These are phyloP conservation scores for Pythium grandisporangium DNA, from an alignment of 352 stramenopile species.

Conservation along the genomic window DNA sequence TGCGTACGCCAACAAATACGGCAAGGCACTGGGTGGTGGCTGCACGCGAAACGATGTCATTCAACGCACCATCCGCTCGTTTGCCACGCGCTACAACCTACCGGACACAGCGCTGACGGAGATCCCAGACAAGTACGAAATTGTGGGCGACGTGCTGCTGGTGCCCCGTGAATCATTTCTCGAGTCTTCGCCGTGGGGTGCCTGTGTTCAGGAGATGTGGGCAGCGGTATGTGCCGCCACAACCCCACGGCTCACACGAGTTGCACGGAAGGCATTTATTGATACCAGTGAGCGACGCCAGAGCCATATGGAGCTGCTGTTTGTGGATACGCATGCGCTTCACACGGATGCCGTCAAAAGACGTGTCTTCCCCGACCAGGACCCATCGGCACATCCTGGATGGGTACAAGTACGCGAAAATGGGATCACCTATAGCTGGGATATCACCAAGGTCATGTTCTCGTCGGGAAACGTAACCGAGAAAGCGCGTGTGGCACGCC, in stretches of 20 bases:
- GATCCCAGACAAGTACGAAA: conserved; percentile 69
- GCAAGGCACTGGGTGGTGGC: conserved; percentile 53
- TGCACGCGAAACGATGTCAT: conserved; percentile 73
- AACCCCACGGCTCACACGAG: conserved; percentile 44
- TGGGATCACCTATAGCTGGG: conserved; percentile 91
- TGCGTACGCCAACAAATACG: conserved; percentile 67
- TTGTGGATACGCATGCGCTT: conserved; percentile 35
- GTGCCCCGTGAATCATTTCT: conserved; percentile 57
- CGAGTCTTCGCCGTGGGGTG: conserved; percentile 39
- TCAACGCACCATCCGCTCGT: conserved; percentile 32
- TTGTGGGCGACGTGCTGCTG: conserved; percentile 64
- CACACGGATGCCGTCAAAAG: too few relatives aligned
- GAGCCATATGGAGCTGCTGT: conserved; percentile 67
- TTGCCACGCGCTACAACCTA: conserved; percentile 40
- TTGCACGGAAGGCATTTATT: conserved; percentile 77
- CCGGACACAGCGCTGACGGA: conserved; percentile 2
- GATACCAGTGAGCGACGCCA: conserved; percentile 71
- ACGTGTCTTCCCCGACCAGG: too few relatives aligned
- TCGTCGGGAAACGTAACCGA: conserved; percentile 95
- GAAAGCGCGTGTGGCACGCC: conserved; percentile 90
- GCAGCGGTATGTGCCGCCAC: conserved; percentile 40
- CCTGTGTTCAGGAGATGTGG: conserved; percentile 59
- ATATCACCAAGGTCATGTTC: conserved; percentile 96
- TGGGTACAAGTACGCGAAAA: conserved; percentile 91
- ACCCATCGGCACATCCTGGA: too few relatives aligned